Conservation (phyloP, 2,329 filamentous ascomycete species). For the Colletotrichum sp. region DNA sequence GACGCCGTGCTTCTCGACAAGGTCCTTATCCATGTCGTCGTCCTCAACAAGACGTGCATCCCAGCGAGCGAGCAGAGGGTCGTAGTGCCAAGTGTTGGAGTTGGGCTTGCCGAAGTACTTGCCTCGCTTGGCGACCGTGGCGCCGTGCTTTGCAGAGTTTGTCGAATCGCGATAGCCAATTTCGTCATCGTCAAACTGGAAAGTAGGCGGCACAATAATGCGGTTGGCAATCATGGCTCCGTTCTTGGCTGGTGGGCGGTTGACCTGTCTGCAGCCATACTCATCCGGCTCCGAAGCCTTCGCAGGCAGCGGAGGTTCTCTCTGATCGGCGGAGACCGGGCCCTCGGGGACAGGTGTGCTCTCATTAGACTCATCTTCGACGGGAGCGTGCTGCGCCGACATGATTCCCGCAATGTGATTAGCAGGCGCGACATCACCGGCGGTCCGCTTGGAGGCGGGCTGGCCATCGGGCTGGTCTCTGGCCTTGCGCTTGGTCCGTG, state of each 20-base stretch:
- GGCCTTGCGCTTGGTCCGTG: conserved; percentile 52
- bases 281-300: conserved; percentile 51
- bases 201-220: conserved; percentile 55
- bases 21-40: conserved; percentile 55
- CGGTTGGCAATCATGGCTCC: conserved; percentile 51
- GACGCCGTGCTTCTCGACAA: conserved; percentile 53
- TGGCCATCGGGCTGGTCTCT: conserved; percentile 55
- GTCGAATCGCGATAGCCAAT: conserved; percentile 66
- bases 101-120: conserved; percentile 60
- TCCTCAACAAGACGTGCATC: conserved; percentile 55
- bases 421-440: conserved; percentile 29
- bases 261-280: conserved; percentile 55
- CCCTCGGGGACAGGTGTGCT: conserved; percentile 23
- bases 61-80: conserved; percentile 58
- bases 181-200: conserved; percentile 56
- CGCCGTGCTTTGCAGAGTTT: conserved; percentile 60
- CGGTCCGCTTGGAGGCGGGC: conserved; percentile 53
- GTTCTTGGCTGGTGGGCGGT: conserved; percentile 43
- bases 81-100: conserved; percentile 58
- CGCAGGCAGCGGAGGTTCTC: conserved; percentile 32
- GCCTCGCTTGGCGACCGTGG: conserved; percentile 57
- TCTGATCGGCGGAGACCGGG: conserved; percentile 31
- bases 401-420: conserved; percentile 31
- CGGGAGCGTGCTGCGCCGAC: conserved; percentile 32
- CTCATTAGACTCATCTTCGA: conserved; percentile 32